Percentiles rank a stretch among this genome's conserved stretches.
These are phyloP conservation scores for Vinca minor DNA, from an alignment of 257 asterid species.

Conservation along the genomic window DNA sequence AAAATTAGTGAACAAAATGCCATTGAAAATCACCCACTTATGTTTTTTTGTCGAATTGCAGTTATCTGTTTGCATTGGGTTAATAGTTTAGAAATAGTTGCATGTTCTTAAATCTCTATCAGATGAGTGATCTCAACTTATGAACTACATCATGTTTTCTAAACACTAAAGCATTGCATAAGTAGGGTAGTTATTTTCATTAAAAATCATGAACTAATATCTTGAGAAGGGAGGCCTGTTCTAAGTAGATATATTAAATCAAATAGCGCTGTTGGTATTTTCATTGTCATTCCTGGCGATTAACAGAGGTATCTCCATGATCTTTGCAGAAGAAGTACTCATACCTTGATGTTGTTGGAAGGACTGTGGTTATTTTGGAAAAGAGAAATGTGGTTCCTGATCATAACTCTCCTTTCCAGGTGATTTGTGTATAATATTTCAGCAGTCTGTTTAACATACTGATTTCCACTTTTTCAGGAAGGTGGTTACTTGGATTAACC, in stretches of 20 bases:
- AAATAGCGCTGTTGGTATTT: neutral
- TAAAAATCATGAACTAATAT: neutral
- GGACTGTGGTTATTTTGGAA: constrained; percentile 86
- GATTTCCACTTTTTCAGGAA: neutral
- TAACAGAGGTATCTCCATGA: constrained; percentile 16
- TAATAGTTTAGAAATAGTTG: neutral
- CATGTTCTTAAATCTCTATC: neutral
- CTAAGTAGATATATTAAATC: neutral
- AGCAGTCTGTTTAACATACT: neutral
- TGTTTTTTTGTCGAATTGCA: neutral
- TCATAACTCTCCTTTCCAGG: constrained; percentile 92
- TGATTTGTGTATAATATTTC: constrained; percentile 19
- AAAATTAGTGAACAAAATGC: neutral
- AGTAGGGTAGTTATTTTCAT: too few species aligned
- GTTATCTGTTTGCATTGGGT: neutral
- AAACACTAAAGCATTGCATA: too few species aligned
- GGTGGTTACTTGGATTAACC: neutral
- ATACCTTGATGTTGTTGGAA: constrained; percentile 90
- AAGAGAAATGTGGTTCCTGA: constrained; percentile 91
- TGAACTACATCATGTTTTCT: neutral
- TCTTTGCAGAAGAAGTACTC: constrained; percentile 79
- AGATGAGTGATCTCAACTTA: neutral
- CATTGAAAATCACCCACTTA: neutral
- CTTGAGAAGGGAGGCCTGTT: neutral
- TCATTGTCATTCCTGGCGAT: constrained; percentile 5